Percentiles rank a stretch among this genome's conserved stretches.
These are phyloP conservation scores for Penicillium herquei DNA, from an alignment of 495 filamentous ascomycete species.

Conservation along the genomic window DNA sequence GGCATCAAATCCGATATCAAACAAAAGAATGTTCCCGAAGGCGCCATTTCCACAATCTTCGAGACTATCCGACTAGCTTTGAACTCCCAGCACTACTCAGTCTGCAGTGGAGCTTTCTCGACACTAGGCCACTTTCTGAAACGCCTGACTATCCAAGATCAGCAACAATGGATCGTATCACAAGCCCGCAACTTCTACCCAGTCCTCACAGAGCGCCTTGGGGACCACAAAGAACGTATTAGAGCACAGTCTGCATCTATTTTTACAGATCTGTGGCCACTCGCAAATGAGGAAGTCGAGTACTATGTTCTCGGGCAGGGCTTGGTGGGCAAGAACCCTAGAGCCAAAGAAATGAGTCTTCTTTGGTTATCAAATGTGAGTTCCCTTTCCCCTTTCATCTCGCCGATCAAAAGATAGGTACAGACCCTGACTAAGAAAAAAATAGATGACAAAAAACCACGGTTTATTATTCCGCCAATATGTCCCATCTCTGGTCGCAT, in stretches of 20 bases:
- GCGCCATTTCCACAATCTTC: slow-evolving; percentile 68
- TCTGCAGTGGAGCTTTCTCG: slow-evolving; percentile 76
- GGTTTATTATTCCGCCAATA: slow-evolving; percentile 77
- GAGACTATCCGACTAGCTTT: slow-evolving; percentile 69
- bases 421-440: slow-evolving; percentile 1
- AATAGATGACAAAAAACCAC: slow-evolving; percentile 73
- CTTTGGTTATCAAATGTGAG: slow-evolving; percentile 72
- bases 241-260: slow-evolving; percentile 67
- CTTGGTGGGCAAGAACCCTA: slow-evolving; percentile 74
- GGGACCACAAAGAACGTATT: slow-evolving; percentile 82
- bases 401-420: background rate
- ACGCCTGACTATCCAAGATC: slow-evolving; percentile 77
- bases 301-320: slow-evolving; percentile 72
- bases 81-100: slow-evolving; percentile 63
- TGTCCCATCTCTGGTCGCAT: slow-evolving; percentile 76
- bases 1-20: slow-evolving; percentile 83
- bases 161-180: slow-evolving; percentile 62
- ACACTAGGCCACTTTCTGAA: slow-evolving; percentile 82
- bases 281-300: slow-evolving; percentile 70
- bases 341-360: slow-evolving; percentile 79
- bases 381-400: slow-evolving; percentile 23
- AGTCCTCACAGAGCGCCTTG: slow-evolving; percentile 77
- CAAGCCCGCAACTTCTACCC: slow-evolving; percentile 65
- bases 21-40: slow-evolving; percentile 77
- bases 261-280: slow-evolving; percentile 68